These are phyloP conservation scores for Chiua virens DNA, from an alignment of 768 basidiomycete genomes.

Conservation along the genomic window DNA sequence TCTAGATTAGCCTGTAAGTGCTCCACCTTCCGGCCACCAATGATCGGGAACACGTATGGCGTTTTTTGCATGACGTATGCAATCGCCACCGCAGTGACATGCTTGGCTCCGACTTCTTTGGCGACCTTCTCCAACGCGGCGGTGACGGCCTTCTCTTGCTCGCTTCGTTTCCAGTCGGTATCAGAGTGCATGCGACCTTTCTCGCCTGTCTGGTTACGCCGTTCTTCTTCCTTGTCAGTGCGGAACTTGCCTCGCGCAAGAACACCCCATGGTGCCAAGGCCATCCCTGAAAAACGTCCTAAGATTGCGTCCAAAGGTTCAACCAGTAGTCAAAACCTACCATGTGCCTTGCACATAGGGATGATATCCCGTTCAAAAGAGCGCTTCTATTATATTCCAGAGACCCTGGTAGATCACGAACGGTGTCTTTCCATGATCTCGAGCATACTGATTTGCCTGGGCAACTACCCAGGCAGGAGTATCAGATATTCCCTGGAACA, in stretches of 20 bases:
- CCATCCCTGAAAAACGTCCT: constrained; percentile 15
- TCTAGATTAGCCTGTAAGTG: constrained; percentile 43
- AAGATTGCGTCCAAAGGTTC: constrained; percentile 1
- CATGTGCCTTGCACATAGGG: constrained; percentile 33
- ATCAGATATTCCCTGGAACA: constrained; percentile 38
- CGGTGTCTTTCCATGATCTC: constrained; percentile 46
- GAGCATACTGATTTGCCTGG: constrained; percentile 50
- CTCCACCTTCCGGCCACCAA: constrained; percentile 45
- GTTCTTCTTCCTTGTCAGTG: constrained; percentile 31
- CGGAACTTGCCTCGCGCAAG: constrained; percentile 29
- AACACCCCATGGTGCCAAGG: constrained; percentile 40
- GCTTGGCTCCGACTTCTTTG: constrained; percentile 37
- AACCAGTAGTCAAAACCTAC: constrained; percentile 18
- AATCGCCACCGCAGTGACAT: constrained; percentile 40
- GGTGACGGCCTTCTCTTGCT: constrained; percentile 33
- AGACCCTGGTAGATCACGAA: constrained; percentile 54
- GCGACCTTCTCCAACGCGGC: constrained; percentile 40
- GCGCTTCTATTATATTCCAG: constrained; percentile 43
- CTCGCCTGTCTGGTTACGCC: constrained; percentile 30
- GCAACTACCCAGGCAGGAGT: constrained; percentile 51
- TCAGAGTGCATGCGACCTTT: constrained; percentile 34
- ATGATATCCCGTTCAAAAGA: constrained; percentile 56
- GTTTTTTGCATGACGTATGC: constrained; percentile 47
- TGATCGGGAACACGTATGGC: constrained; percentile 44
- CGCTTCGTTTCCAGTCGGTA: constrained; percentile 35